phyloP scores from a whole-genome alignment of 192 early-diverging fungal genomes.

The Paraglomus occultum region DNA sequence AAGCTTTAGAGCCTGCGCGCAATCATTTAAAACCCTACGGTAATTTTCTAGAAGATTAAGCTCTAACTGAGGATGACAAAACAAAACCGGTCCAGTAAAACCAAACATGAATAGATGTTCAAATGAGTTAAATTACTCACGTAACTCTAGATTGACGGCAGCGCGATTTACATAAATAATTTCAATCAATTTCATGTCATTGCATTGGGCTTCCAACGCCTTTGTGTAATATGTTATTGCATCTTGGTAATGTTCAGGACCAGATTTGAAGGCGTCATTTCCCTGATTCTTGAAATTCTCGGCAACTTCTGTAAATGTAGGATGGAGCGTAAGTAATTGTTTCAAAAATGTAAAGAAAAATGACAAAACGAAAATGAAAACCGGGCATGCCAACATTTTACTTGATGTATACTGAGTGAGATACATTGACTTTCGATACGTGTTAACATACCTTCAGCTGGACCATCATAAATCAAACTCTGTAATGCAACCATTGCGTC shows the following conservation, averaged over 20 bases:
- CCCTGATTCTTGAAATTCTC: slow-evolving; percentile 95
- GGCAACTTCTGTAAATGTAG: slow-evolving; percentile 62
- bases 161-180: slow-evolving; percentile 85
- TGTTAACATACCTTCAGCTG: slow-evolving; percentile 73
- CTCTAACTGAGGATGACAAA: not conserved
- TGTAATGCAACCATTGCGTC: slow-evolving; percentile 84
- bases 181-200: slow-evolving; percentile 75
- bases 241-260: slow-evolving; percentile 62
- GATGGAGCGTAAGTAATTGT: not conserved
- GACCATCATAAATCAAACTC: slow-evolving; percentile 85
- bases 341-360: slow-evolving; percentile 5
- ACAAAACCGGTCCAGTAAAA: not conserved
- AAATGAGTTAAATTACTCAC: slow-evolving; percentile 38
- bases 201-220: slow-evolving; percentile 71
- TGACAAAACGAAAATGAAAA: not conserved
- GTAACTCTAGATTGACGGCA: slow-evolving; percentile 84
- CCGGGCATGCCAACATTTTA: not conserved
- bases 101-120: not conserved
- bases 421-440: not conserved
- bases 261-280: slow-evolving; percentile 84
- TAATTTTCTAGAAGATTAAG: slow-evolving; percentile 66
- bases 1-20: slow-evolving; percentile 75
- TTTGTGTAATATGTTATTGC: slow-evolving; percentile 88
- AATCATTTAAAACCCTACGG: slow-evolving; percentile 85
- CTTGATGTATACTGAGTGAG: too few species aligned